phyloP scores from a whole-genome alignment of 345 rosid species.

The Dipteronia dyeriana region DNA sequence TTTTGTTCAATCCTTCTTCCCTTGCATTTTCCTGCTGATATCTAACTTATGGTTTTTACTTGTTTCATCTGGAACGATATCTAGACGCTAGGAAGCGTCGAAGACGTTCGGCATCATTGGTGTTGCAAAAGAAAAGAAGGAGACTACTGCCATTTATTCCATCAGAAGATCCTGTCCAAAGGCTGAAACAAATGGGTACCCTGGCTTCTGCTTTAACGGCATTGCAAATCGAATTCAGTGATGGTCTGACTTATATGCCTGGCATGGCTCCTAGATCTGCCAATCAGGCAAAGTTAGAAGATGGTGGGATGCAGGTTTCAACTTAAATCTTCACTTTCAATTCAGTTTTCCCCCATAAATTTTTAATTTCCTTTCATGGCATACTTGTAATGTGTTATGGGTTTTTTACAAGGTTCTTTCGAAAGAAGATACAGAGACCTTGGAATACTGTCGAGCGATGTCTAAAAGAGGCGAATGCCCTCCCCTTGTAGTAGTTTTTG shows the following conservation, averaged over 20 bases:
- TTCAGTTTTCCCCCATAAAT: neutral
- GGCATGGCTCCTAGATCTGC: constrained; percentile 80
- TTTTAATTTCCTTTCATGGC: neutral
- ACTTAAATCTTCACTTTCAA: neutral
- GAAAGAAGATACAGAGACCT: constrained; percentile 74
- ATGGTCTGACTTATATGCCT: constrained; percentile 56
- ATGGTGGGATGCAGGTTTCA: constrained; percentile 89
- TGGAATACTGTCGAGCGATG: constrained; percentile 75
- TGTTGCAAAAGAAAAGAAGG: constrained; percentile 77
- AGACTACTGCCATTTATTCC: constrained; percentile 73
- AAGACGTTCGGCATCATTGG: constrained; percentile 63
- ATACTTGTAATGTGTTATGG: constrained; percentile 1
- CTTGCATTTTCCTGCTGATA: constrained; percentile 14
- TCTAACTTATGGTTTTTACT: constrained; percentile 21
- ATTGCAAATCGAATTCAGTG: constrained; percentile 65
- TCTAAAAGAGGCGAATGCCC: constrained; percentile 76
- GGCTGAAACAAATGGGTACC: constrained; percentile 73
- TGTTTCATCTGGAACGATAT: constrained; percentile 17
- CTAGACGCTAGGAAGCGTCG: constrained; percentile 61
- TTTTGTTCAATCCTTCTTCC: constrained; percentile 11
- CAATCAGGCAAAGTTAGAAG: constrained; percentile 71
- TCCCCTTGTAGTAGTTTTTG: constrained; percentile 80
- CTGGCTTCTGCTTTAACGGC: constrained; percentile 85
- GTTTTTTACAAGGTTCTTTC: constrained; percentile 53
- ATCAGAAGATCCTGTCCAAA: constrained; percentile 59